Evolutionary conservation across 192 early-diverging fungal species (phyloP), one percentile per base, ranked within the genome.

Genomic region (Entomortierella beljakovae): DNA sequence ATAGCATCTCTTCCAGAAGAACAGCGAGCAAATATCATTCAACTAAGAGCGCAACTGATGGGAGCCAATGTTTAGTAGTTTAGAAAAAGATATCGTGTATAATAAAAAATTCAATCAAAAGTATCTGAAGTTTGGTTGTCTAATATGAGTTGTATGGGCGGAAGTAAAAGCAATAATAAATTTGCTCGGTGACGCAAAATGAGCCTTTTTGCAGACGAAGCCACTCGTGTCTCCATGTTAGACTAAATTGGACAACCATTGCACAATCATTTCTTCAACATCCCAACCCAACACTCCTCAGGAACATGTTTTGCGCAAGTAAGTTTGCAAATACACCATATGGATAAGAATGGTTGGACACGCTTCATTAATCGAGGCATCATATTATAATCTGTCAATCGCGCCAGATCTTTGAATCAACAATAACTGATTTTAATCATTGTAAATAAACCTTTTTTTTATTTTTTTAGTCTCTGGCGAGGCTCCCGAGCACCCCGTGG

Each of bases 401-500:
- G 38, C 51, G 57, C 38, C 43, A 32, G 57, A 58, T 58, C 57
- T 20, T 6, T 53, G 51, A 53, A 43, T 43, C 42, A 43, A 13
- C 51, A 29, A 53, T 26, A 8, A 29, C 9, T 9, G 13, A 6
- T 28, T 26, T 26, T 1, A 29, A 53, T 64, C 33, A 29, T 16
- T 62, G 4, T 16, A 31, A 29, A 29, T 15, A 51, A 53, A 5
- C 32, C 29, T 3, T 37, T 34, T 40, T 6, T 50, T 11, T 37
- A 15, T 13, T 38, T 6, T 16, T 20, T 20, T 84, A 98, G 96
- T 99, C 77, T 97, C 96, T 37, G 97, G 97, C 28, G 95, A 97
- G 82, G 84, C 90, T 34, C 94, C 94, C 43, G 84, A 86, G 59
- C 89, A 94, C 64, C 97, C 98, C 6, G 98, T 99, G 29, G 85